A percentile compares a stretch with the other conserved stretches of the same genome.
Conservation (phyloP, 345 rosid genomes). For the Salix arbutifolia region DNA sequence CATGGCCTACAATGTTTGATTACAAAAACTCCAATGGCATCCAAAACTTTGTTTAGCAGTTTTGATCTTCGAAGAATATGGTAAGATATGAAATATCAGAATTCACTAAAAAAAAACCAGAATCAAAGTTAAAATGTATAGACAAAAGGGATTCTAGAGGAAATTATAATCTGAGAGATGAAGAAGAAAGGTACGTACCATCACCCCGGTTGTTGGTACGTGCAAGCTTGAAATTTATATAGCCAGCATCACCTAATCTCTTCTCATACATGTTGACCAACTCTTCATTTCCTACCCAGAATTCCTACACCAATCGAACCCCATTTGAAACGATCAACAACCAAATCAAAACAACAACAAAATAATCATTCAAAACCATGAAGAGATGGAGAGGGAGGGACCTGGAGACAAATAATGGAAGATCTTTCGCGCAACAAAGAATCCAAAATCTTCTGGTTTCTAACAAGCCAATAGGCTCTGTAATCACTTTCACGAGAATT, state of each 20-base stretch:
- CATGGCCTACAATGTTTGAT: not conserved
- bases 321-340: conserved; percentile 1
- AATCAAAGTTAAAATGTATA: not conserved
- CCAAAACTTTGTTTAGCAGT: not conserved
- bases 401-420: conserved; percentile 92
- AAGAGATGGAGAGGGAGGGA: conserved; percentile 7
- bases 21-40: not conserved
- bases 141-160: not conserved
- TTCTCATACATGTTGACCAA: conserved; percentile 78
- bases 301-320: conserved; percentile 46
- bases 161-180: not conserved
- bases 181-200: conserved; percentile 37
- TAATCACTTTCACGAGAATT: conserved; percentile 75
- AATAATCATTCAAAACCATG: not conserved
- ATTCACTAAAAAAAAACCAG: not conserved
- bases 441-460: conserved; percentile 79
- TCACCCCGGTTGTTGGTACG: conserved; percentile 96
- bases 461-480: conserved; percentile 58
- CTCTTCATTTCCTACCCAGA: conserved; percentile 90
- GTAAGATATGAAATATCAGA: not conserved
- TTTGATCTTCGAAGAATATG: not conserved
- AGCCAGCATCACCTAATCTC: conserved; percentile 83
- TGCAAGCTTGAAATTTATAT: conserved; percentile 65
- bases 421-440: conserved; percentile 73
- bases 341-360: not conserved